A percentile compares a stretch with the other conserved stretches of the same genome.
Conservation (phyloP, 208 protist species). For the Acanthamoeba lugdunensis region DNA sequence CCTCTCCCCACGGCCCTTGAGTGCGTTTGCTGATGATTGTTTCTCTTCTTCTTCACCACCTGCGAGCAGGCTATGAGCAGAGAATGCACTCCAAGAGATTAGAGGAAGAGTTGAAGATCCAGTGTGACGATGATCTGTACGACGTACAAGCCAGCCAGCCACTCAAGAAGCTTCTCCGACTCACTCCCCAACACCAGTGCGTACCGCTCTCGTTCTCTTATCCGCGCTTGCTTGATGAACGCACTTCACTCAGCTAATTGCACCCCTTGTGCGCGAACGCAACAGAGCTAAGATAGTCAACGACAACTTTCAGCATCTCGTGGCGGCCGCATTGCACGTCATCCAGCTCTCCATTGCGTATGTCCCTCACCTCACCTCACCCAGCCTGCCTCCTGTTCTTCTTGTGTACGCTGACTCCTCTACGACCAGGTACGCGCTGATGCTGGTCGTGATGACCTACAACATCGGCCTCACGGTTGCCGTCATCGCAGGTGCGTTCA, state of each 20-base stretch:
- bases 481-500: not conserved
- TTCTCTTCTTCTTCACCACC: not conserved
- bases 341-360: constrained; percentile 45
- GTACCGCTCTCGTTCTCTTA: not conserved
- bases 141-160: not conserved
- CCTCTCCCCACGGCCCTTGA: no score
- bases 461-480: constrained; percentile 35
- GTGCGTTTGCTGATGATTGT: not conserved
- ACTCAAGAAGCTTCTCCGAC: not conserved
- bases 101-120: not conserved
- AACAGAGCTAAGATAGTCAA: constrained; percentile 6
- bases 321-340: constrained; percentile 23
- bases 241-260: no score
- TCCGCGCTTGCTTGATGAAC: no score
- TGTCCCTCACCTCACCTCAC: not conserved
- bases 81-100: not conserved
- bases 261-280: not conserved
- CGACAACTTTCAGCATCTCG: constrained; percentile 12
- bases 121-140: not conserved
- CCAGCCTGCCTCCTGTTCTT: not conserved
- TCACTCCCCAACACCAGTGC: not conserved
- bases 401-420: not conserved
- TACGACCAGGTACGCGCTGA: constrained; percentile 8
- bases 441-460: constrained; percentile 69
- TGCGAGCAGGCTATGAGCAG: not conserved